Percentiles rank a stretch among this genome's conserved stretches.
These are phyloP conservation scores for Mortierella claussenii DNA, from an alignment of 192 early-diverging fungal species.

Conservation along the genomic window DNA sequence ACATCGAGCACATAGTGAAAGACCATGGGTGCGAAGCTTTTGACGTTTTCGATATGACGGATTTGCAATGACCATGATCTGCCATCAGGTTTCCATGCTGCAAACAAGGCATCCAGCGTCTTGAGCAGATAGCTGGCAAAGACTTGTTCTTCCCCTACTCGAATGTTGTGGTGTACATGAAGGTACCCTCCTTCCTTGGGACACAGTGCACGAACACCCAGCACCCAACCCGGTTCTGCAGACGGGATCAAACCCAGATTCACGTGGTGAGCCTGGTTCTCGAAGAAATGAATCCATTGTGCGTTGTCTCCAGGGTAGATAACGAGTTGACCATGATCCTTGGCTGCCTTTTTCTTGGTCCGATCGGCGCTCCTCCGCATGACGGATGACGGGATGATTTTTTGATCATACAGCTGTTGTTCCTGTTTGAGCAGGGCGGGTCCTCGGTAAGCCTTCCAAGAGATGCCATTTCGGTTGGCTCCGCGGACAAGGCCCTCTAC, in stretches of 20 bases:
- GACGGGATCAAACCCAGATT: conserved; percentile 55
- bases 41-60: conserved; percentile 47
- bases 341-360: conserved; percentile 27
- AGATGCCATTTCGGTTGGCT: conserved; percentile 32
- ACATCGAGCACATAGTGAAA: conserved; percentile 54
- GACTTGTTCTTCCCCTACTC: conserved; percentile 34
- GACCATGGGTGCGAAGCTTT: conserved; percentile 53
- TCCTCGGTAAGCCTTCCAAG: conserved; percentile 16
- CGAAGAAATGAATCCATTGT: conserved; percentile 41
- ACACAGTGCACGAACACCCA: conserved; percentile 41
- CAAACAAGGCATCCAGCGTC: conserved; percentile 21
- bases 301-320: conserved; percentile 55
- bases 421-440: neutral
- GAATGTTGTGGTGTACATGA: conserved; percentile 51
- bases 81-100: conserved; percentile 10
- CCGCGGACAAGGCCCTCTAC: conserved; percentile 49
- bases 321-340: conserved; percentile 13
- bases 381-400: neutral
- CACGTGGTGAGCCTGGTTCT: conserved; percentile 52
- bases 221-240: conserved; percentile 50
- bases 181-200: conserved; percentile 44
- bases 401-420: neutral
- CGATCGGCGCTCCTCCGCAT: neutral
- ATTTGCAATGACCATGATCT: conserved; percentile 31
- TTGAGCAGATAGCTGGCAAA: conserved; percentile 29